Evolutionary conservation across 2,329 filamentous ascomycete genomes (phyloP).

Genomic region (Monosporascus sp.): DNA sequence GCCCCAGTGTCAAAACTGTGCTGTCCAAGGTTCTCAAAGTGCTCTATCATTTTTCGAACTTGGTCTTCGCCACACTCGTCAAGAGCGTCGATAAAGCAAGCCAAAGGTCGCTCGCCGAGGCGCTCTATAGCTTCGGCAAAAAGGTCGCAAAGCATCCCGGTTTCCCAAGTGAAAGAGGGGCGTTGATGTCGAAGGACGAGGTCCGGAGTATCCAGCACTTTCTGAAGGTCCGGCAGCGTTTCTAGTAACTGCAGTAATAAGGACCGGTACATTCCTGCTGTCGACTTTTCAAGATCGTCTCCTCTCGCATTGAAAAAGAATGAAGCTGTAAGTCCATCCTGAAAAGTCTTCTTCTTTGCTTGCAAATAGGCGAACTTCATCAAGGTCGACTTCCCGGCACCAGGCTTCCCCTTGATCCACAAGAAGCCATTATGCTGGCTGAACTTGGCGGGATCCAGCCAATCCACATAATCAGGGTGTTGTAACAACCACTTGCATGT

Average conservation of each 20-base stretch:
- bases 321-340: slow-evolving; percentile 12
- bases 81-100: slow-evolving; percentile 9
- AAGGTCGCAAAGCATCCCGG: too few relatives aligned
- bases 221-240: slow-evolving; percentile 22
- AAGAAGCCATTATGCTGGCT: too few relatives aligned
- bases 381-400: too few relatives aligned
- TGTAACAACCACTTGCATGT: too few relatives aligned
- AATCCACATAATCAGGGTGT: not conserved
- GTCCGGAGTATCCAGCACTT: slow-evolving; percentile 16
- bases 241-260: slow-evolving; percentile 39
- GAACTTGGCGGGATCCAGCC: not conserved
- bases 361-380: not conserved
- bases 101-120: too few relatives aligned
- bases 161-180: too few relatives aligned
- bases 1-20: not conserved
- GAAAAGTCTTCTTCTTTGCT: slow-evolving; percentile 2
- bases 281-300: slow-evolving; percentile 35
- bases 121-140: too few relatives aligned
- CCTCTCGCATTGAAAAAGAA: slow-evolving; percentile 48
- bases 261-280: slow-evolving; percentile 41
- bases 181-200: too few relatives aligned
- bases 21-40: slow-evolving; percentile 5
- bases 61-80: slow-evolving; percentile 9
- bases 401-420: too few relatives aligned
- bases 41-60: slow-evolving; percentile 6